Evolutionary conservation across 2,329 filamentous ascomycete species (phyloP).

Genomic region (Dactylellina cionopaga): DNA sequence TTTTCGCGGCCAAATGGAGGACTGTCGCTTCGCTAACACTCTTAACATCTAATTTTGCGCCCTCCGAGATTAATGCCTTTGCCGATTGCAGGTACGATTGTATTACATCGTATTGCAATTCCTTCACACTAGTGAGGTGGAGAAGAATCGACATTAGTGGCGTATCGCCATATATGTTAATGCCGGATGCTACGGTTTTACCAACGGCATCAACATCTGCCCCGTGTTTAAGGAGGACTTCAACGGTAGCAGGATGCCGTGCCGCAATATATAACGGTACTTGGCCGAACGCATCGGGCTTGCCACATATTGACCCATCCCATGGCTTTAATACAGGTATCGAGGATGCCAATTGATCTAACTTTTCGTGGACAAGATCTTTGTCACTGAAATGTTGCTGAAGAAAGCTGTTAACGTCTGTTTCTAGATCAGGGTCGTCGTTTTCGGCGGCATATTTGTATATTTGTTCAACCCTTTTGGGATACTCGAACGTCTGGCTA

Average conservation of each 20-base stretch:
- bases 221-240: neutral
- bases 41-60: conserved; percentile 12
- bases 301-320: conserved; percentile 15
- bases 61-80: conserved; percentile 8
- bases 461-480: neutral
- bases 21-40: neutral
- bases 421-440: neutral
- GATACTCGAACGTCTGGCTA: neutral
- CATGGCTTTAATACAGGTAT: neutral
- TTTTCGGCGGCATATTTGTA: neutral
- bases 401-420: neutral
- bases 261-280: conserved; percentile 8
- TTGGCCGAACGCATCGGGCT: neutral
- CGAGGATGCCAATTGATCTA: neutral
- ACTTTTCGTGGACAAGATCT: neutral
- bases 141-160: conserved; percentile 9
- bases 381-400: neutral
- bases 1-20: conserved; percentile 7
- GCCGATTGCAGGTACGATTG: neutral
- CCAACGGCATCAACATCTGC: conserved; percentile 17
- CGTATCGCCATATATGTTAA: neutral
- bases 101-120: neutral
- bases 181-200: neutral
- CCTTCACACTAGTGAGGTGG: neutral
- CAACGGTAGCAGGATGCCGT: neutral